These are phyloP conservation scores for Solioccasus polychromus DNA, from an alignment of 768 basidiomycete species.

Conservation along the genomic window DNA sequence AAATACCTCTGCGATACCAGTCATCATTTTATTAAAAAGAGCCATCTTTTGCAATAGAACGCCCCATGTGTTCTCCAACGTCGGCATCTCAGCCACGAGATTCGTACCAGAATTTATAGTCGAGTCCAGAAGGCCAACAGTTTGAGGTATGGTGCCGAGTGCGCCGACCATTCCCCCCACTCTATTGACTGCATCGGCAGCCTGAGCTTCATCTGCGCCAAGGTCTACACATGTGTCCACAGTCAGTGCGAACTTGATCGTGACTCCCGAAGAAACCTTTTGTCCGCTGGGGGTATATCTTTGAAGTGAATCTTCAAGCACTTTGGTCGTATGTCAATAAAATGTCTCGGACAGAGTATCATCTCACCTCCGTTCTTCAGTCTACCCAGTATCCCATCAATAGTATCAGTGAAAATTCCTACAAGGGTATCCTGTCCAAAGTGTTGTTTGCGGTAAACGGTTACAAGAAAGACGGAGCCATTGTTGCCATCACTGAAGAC, in stretches of 20 bases:
- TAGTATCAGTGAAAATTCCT: constrained; percentile 10
- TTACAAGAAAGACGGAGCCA: constrained; percentile 9
- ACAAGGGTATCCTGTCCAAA: constrained; percentile 11
- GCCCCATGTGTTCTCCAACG: constrained; percentile 19
- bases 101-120: not conserved
- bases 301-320: constrained; percentile 13
- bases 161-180: not conserved
- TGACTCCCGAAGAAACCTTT: not conserved
- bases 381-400: constrained; percentile 10
- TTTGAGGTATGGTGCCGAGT: not conserved
- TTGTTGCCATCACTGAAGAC: constrained; percentile 13
- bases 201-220: constrained; percentile 13
- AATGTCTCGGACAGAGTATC: no score
- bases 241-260: constrained; percentile 14
- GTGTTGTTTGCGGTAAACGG: constrained; percentile 11
- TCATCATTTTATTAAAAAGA: constrained; percentile 12
- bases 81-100: constrained; percentile 2
- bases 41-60: constrained; percentile 11
- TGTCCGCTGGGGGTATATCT: not conserved
- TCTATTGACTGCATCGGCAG: constrained; percentile 8
- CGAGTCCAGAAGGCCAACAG: not conserved
- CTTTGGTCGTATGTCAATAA: no score
- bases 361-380: constrained; percentile 14
- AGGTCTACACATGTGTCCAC: not conserved
- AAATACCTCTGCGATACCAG: constrained; percentile 13